Percentiles rank a stretch among this genome's conserved stretches.
phyloP scores from a whole-genome alignment of 2,329 filamentous ascomycete genomes.

The Orbilia blumenaviensis region DNA sequence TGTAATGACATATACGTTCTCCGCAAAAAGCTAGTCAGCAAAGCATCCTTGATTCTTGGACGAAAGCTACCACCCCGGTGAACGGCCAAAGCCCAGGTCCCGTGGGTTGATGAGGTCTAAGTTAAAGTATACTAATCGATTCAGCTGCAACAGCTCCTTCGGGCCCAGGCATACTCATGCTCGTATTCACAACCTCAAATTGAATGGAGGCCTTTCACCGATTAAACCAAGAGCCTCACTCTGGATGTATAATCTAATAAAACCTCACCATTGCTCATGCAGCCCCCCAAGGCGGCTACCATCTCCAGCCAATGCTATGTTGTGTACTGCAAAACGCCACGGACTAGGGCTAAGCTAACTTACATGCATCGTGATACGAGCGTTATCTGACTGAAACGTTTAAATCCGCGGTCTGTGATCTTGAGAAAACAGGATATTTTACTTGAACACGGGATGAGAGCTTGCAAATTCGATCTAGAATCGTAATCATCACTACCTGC shows the following conservation, averaged over 20 bases:
- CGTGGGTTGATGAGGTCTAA: background rate
- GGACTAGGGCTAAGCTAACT: constrained; percentile 8
- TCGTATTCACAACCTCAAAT: constrained; percentile 3
- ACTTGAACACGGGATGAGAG: background rate
- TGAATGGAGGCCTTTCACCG: background rate
- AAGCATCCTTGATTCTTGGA: background rate
- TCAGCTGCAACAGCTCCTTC: constrained; percentile 6
- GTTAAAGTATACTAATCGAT: constrained; percentile 14
- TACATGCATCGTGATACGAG: constrained; percentile 23
- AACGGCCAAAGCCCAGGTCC: background rate
- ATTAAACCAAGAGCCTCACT: constrained; percentile 3
- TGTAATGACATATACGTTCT: constrained; percentile 4
- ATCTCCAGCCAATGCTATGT: background rate
- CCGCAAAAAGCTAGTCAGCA: background rate
- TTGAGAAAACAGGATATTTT: background rate
- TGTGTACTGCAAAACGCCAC: constrained; percentile 7
- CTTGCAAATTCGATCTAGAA: background rate
- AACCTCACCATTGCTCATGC: background rate
- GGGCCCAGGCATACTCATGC: background rate
- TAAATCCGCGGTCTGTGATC: too few species aligned
- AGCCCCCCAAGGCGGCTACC: constrained; percentile 5
- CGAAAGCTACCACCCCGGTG: background rate
- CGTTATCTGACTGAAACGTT: constrained; percentile 11
- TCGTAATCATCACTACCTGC: background rate
- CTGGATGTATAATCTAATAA: background rate